Conservation (phyloP, 768 basidiomycete species). For the Hydnomerulius pinastri region DNA sequence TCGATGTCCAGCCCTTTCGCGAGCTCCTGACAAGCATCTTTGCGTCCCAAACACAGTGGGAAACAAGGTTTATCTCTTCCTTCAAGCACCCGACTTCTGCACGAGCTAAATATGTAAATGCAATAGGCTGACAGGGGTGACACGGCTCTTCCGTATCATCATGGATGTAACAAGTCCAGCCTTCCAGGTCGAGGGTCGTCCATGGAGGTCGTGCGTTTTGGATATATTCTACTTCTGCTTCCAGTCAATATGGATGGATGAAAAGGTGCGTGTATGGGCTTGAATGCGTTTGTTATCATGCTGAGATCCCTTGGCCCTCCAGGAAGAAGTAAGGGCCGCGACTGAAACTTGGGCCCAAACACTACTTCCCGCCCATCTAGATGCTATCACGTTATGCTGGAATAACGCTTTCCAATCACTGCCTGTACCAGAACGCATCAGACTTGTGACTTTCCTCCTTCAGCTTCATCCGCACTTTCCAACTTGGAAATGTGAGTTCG, state of each 20-base stretch:
- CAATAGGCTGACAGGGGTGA: slow-evolving; percentile 52
- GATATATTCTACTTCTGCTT: slow-evolving; percentile 65
- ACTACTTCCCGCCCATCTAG: slow-evolving; percentile 65
- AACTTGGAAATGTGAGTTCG: slow-evolving; percentile 58
- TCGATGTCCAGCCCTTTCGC: slow-evolving; percentile 65
- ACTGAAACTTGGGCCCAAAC: slow-evolving; percentile 59
- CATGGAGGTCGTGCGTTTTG: slow-evolving; percentile 65
- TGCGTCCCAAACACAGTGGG: slow-evolving; percentile 34
- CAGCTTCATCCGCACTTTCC: slow-evolving; percentile 72
- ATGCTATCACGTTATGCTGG: slow-evolving; percentile 69
- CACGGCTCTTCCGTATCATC: slow-evolving; percentile 63
- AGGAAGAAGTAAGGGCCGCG: slow-evolving; percentile 72
- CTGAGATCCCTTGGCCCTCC: background rate
- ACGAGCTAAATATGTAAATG: background rate
- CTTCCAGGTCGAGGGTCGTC: slow-evolving; percentile 62
- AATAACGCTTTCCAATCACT: slow-evolving; percentile 58
- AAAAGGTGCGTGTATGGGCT: slow-evolving; percentile 44
- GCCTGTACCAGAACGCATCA: slow-evolving; percentile 57
- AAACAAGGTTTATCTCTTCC: slow-evolving; percentile 51
- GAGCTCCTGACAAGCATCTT: slow-evolving; percentile 42
- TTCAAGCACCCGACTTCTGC: background rate
- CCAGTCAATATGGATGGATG: slow-evolving; percentile 61
- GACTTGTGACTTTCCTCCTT: slow-evolving; percentile 61
- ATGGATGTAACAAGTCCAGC: slow-evolving; percentile 65
- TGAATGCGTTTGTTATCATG: background rate